Conservation (phyloP, 1,284 basidiomycete species). For the Moesziomyces antarcticus region DNA sequence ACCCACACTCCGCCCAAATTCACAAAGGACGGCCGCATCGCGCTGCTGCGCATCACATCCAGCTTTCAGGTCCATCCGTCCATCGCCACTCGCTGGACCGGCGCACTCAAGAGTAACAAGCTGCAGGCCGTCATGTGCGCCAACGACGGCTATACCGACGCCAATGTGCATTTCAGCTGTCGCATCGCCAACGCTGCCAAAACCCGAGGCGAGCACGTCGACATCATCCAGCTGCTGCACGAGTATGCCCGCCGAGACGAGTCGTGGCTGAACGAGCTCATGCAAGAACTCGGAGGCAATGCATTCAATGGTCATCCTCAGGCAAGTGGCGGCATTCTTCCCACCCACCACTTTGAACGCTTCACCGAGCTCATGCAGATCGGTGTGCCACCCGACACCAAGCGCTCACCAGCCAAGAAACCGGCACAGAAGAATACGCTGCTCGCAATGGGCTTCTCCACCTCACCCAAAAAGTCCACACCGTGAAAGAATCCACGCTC, state of each 20-base stretch:
- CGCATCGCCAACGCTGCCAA: constrained; percentile 39
- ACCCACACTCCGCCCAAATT: constrained; percentile 59
- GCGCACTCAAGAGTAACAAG: constrained; percentile 48
- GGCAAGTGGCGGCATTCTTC: constrained; percentile 57
- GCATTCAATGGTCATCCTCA: constrained; percentile 55
- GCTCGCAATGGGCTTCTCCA: constrained; percentile 43
- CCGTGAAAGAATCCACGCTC: neutral
- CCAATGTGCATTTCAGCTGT: constrained; percentile 41
- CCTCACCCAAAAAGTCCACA: constrained; percentile 24
- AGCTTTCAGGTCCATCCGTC: constrained; percentile 53
- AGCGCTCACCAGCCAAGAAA: constrained; percentile 1
- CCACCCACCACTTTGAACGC: constrained; percentile 39
- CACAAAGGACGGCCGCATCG: constrained; percentile 52
- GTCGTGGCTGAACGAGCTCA: constrained; percentile 17
- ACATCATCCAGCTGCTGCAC: constrained; percentile 50
- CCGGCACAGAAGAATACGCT: constrained; percentile 14
- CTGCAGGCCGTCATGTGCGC: constrained; percentile 58
- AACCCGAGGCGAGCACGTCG: constrained; percentile 43
- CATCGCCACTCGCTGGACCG: constrained; percentile 57
- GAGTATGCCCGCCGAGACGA: constrained; percentile 48
- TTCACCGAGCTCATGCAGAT: constrained; percentile 55
- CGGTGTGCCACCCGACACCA: constrained; percentile 40
- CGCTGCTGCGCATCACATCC: constrained; percentile 48
- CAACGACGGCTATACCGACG: constrained; percentile 46
- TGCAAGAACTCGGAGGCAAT: constrained; percentile 20